Percentiles rank a stretch among this genome's conserved stretches.
Conservation (phyloP, 805 yeast species). For the Candida chauliodis region DNA sequence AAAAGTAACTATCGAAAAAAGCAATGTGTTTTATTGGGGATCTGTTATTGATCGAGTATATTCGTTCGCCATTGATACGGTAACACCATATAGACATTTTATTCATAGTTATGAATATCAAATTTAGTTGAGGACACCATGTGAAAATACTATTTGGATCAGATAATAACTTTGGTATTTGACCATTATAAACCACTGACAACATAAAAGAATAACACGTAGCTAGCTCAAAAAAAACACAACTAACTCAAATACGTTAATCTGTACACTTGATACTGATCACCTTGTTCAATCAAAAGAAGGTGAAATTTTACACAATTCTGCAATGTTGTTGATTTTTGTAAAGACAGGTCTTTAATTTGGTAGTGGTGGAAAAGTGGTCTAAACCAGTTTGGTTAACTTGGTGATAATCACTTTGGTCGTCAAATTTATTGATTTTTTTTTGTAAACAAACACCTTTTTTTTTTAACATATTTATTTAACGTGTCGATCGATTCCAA, state of each 20-base stretch:
- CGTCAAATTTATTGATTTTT: background rate
- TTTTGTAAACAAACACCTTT: background rate
- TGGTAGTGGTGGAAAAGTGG: too few species aligned
- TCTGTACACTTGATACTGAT: too few species aligned
- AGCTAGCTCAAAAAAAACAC: too few species aligned
- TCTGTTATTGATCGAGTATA: conserved; percentile 44
- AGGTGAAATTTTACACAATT: too few species aligned
- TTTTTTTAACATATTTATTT: background rate
- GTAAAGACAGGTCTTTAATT: too few species aligned
- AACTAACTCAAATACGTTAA: too few species aligned
- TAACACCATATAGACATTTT: conserved; percentile 46
- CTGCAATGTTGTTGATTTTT: too few species aligned
- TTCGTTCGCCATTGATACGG: conserved; percentile 50
- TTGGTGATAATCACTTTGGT: background rate
- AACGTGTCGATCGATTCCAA: background rate
- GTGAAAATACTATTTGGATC: conserved; percentile 35
- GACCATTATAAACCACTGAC: conserved; percentile 12
- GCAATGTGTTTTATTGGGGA: conserved; percentile 27
- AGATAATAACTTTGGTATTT: conserved; percentile 11
- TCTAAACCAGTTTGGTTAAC: too few species aligned
- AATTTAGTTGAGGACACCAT: conserved; percentile 54
- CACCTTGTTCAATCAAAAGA: too few species aligned
- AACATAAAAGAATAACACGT: background rate
- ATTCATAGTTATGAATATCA: conserved; percentile 51
- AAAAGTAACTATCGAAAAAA: conserved; percentile 36